phyloP scores from a whole-genome alignment of 2,329 filamentous ascomycete genomes.

The Colletotrichum limetticola region DNA sequence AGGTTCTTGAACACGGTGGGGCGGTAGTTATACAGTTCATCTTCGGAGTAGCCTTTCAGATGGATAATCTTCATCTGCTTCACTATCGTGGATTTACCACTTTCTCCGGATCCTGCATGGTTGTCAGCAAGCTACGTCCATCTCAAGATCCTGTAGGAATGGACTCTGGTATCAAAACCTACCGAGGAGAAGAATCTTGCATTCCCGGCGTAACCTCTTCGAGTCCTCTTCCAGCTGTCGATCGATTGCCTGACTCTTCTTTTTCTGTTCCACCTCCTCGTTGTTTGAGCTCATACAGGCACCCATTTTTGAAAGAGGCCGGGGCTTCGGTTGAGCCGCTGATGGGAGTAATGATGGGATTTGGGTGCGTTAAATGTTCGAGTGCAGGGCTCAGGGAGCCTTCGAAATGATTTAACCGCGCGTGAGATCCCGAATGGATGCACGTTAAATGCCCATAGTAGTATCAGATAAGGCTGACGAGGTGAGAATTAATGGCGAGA shows the following conservation, averaged over 20 bases:
- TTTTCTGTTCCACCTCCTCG: conserved; percentile 92
- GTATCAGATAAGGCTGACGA: neutral
- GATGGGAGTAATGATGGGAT: neutral
- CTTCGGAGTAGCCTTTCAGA: conserved; percentile 94
- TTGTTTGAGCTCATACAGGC: conserved; percentile 90
- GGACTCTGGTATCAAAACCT: conserved; percentile 47
- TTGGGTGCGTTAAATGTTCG: conserved; percentile 1
- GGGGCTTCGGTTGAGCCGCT: conserved; percentile 5
- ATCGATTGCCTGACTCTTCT: conserved; percentile 96
- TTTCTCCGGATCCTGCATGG: conserved; percentile 88
- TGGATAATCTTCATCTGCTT: conserved; percentile 99
- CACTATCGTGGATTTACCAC: conserved; percentile 98
- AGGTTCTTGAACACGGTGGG: conserved; percentile 99
- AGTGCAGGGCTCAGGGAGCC: conserved; percentile 1
- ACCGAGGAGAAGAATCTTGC: conserved; percentile 98
- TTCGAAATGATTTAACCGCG: neutral
- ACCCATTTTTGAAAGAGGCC: conserved; percentile 74
- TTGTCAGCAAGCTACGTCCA: conserved; percentile 12
- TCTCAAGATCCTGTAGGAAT: neutral
- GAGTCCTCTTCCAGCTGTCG: conserved; percentile 94
- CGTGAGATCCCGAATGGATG: neutral
- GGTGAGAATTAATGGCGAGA: neutral
- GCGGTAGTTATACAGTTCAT: conserved; percentile 93
- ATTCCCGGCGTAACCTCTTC: conserved; percentile 91
- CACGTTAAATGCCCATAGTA: conserved; percentile 35